Conservation (phyloP, 176 grass and related monocot species). For the Musa acuminata region DNA sequence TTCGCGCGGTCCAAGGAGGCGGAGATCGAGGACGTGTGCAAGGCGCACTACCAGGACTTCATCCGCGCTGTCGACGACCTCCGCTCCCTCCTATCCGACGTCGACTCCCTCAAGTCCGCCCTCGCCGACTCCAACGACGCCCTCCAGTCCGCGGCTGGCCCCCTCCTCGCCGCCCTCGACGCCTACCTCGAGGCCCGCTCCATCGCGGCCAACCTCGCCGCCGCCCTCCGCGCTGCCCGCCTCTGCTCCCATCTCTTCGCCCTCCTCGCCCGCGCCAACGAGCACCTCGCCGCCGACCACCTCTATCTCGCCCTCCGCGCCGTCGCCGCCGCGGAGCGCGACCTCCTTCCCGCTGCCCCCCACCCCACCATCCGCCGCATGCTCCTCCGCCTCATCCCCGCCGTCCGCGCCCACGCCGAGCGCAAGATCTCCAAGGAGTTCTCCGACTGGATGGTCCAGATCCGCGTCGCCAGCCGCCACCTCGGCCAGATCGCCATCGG, state of each 20-base stretch:
- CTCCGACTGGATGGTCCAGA: conserved; percentile 90
- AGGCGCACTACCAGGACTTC: conserved; percentile 91
- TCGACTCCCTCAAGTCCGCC: conserved; percentile 70
- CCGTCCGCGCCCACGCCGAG: conserved; percentile 68
- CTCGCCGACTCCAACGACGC: conserved; percentile 60
- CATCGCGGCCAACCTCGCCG: conserved; percentile 56
- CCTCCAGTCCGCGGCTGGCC: conserved; percentile 60
- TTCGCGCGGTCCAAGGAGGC: conserved; percentile 18
- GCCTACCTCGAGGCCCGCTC: conserved; percentile 68
- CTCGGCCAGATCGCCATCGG: conserved; percentile 90
- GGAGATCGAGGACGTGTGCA: conserved; percentile 62
- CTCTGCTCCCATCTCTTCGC: conserved; percentile 64
- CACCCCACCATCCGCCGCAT: conserved; percentile 71
- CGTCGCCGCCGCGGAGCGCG: conserved; percentile 67
- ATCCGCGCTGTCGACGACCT: conserved; percentile 92
- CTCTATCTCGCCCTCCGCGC: conserved; percentile 84
- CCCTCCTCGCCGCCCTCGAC: conserved; percentile 71
- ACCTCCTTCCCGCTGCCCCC: conserved; percentile 46
- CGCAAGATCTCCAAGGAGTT: conserved; percentile 90
- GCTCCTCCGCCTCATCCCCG: conserved; percentile 59
- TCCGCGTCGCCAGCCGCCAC: conserved; percentile 77
- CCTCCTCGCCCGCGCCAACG: conserved; percentile 71
- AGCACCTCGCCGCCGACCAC: conserved; percentile 47
- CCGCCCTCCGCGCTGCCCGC: conserved; percentile 48
- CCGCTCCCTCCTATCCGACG: conserved; percentile 87